Conservation (phyloP, 257 asterid genomes). For the Knoxia roxburghii region DNA sequence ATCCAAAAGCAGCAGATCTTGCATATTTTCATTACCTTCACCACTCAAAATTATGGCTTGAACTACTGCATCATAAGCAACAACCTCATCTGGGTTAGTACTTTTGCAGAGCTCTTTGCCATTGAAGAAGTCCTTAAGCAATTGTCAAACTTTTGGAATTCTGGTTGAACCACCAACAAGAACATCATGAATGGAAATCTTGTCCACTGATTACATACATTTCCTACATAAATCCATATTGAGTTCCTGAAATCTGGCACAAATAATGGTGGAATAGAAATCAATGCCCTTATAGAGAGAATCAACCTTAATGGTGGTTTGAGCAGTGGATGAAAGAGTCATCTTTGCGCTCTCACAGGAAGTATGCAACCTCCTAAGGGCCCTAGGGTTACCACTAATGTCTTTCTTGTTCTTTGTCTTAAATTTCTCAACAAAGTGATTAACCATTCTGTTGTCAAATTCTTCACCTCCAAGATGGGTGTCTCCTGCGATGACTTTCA, state of each 20-base stretch:
- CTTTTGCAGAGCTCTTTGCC: constrained; percentile 91
- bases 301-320: no score
- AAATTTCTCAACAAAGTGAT: constrained; percentile 73
- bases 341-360: constrained; percentile 80
- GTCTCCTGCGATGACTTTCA: constrained; percentile 43
- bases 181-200: constrained; percentile 57
- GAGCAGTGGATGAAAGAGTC: constrained; percentile 77
- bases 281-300: constrained; percentile 72
- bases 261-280: constrained; percentile 67
- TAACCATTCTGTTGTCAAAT: constrained; percentile 79
- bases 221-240: constrained; percentile 80
- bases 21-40: constrained; percentile 81
- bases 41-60: constrained; percentile 82
- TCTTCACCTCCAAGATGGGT: constrained; percentile 80
- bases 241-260: constrained; percentile 76
- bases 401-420: constrained; percentile 75
- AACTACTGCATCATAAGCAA: constrained; percentile 82
- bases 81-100: constrained; percentile 79
- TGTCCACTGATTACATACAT: constrained; percentile 84
- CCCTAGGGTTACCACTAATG: constrained; percentile 66
- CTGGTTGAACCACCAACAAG: constrained; percentile 80
- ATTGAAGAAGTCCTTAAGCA: constrained; percentile 71
- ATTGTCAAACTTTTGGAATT: constrained; percentile 69
- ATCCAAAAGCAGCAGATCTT: constrained; percentile 60
- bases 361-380: constrained; percentile 69